These are phyloP conservation scores for Fusarium tuaranense DNA, from an alignment of 2,329 filamentous ascomycete genomes.

Conservation along the genomic window DNA sequence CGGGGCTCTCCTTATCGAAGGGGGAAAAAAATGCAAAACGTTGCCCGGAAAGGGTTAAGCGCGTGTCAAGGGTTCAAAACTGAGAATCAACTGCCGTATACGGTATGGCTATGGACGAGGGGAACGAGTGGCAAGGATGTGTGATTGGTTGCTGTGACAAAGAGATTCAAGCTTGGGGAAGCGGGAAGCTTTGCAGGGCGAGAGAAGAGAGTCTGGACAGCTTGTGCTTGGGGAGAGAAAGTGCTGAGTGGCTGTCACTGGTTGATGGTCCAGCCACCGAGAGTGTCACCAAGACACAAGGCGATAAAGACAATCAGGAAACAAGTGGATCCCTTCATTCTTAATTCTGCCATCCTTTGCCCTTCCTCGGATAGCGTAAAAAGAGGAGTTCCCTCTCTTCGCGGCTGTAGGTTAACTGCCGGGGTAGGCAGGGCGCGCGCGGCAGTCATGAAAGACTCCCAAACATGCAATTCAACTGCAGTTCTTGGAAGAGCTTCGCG, in stretches of 20 bases:
- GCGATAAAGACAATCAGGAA: constrained; percentile 12
- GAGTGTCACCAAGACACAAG: background rate
- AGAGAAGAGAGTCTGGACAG: background rate
- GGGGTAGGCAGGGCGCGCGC: constrained; percentile 1
- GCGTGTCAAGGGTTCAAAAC: constrained; percentile 7
- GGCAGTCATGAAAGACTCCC: background rate
- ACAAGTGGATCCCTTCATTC: constrained; percentile 17
- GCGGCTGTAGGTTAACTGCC: constrained; percentile 21
- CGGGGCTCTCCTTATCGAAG: constrained; percentile 35
- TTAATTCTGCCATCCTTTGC: constrained; percentile 15
- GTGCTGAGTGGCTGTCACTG: background rate
- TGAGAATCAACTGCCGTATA: constrained; percentile 39
- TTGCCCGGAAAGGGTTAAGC: constrained; percentile 36
- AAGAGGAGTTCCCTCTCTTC: background rate
- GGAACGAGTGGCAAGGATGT: background rate
- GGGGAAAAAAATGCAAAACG: constrained; percentile 29
- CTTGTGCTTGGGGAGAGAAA: background rate
- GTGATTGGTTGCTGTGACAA: constrained; percentile 14
- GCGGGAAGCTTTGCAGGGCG: background rate
- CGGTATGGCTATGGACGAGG: background rate
- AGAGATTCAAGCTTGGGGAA: background rate
- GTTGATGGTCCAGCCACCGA: background rate
- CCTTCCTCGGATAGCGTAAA: constrained; percentile 26
- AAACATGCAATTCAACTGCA: constrained; percentile 25
- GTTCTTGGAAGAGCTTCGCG: constrained; percentile 19